These are phyloP conservation scores for Fraxinus xanthoxyloides DNA, from an alignment of 305 asterid species.

Conservation along the genomic window DNA sequence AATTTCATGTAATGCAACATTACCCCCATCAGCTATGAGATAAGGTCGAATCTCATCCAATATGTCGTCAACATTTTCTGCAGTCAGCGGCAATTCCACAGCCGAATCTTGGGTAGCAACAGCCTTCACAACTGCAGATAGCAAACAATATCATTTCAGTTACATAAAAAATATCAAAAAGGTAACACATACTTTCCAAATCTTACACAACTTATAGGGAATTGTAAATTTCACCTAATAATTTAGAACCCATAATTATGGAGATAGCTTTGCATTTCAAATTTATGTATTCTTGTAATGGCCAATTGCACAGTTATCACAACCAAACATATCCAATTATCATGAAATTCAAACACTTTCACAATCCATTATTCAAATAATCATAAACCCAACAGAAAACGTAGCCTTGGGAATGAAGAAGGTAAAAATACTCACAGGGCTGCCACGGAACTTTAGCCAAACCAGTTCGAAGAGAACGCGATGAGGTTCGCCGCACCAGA, in stretches of 20 bases:
- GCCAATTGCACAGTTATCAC: background rate
- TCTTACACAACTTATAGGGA: background rate
- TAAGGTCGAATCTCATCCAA: conserved; percentile 94
- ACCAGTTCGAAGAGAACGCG: background rate
- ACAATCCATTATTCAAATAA: background rate
- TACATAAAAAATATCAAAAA: background rate
- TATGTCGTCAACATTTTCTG: conserved; percentile 83
- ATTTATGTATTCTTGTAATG: background rate
- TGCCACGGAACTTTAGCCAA: background rate
- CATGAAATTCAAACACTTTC: background rate
- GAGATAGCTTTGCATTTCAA: background rate
- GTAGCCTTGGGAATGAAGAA: conserved; percentile 3
- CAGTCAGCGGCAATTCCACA: conserved; percentile 77
- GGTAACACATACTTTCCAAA: background rate
- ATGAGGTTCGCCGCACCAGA: background rate
- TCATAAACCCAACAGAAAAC: background rate
- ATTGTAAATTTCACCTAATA: background rate
- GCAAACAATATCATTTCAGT: background rate
- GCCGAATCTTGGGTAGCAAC: conserved; percentile 75
- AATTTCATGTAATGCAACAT: conserved; percentile 89
- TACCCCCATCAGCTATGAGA: conserved; percentile 95
- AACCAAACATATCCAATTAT: background rate
- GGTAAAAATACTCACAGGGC: background rate
- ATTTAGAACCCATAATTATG: background rate
- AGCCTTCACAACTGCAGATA: conserved; percentile 59